Evolutionary conservation across 495 filamentous ascomycete genomes (phyloP), one percentile per base, ranked within the genome.

Genomic region (Daldinia bambusicola): DNA sequence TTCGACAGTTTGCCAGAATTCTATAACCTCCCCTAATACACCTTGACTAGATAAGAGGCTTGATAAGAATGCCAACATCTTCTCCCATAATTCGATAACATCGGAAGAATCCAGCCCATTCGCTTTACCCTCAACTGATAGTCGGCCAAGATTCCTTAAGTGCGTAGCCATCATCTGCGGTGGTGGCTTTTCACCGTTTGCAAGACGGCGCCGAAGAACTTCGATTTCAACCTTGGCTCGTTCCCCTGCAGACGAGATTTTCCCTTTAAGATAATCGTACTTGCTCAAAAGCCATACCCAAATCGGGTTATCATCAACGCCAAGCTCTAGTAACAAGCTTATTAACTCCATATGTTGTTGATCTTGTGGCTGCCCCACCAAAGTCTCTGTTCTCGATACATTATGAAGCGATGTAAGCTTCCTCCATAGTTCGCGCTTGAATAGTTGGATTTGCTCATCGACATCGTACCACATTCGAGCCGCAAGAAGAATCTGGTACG

Each of bases 391-490:
- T 63, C 82, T 87, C 31, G 82, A 75, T 34, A 83, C 71, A 32
- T 76, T 79, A 69, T 84, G 82, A 69, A 82, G 87, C 70, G 79
- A 89, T 34, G 88, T 87, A 58, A 99, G 83, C 72, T 87, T 89
- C 64, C 87, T 86, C 95, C 96, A 98, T 2, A 93, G 84, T 67
- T 96, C 93, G 6, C 92, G 86, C 76, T 97, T 98, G 80, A 97
- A 97, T 10, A 84, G 79, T 26, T 92, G 88, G 30, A 97, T 89
- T 63, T 95, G 93, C 48, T 90, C 85, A 40, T 93, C 89, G 3
- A 98, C 92, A 79, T 97, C 93, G 69, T 89, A 85, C 94, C 93
- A 97, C 90, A 98, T 95, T n/a, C 93, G 89, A 6, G 92, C 94
- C 34, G 93, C 94, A 16, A 97, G 85, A 40, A 99, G 81, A 66